A percentile compares a stretch with the other conserved stretches of the same genome.
Evolutionary conservation across 345 rosid genomes (phyloP).

Genomic region (Murraya koenigii): DNA sequence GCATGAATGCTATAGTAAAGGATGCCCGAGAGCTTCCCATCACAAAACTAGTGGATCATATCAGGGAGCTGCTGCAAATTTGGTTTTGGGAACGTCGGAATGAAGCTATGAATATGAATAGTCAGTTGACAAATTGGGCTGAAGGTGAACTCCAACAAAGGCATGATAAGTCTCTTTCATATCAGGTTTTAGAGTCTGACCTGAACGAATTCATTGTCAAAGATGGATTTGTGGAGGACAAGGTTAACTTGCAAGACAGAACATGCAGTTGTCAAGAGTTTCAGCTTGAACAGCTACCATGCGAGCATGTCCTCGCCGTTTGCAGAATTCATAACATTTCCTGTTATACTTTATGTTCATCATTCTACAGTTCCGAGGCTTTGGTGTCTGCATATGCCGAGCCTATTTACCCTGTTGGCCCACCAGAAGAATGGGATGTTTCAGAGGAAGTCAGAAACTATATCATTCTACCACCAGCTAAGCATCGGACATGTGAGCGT

Average conservation of each 20-base stretch:
- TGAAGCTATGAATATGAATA: slow-evolving; percentile 2
- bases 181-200: slow-evolving; percentile 3
- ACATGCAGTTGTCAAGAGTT: background rate
- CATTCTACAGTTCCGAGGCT: background rate
- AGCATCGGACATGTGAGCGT: background rate
- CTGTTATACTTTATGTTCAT: slow-evolving; percentile 1
- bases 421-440: background rate
- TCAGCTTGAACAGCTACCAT: slow-evolving; percentile 3
- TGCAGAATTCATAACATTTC: background rate
- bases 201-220: background rate
- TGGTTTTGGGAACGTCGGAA: slow-evolving; percentile 7
- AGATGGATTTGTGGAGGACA: background rate
- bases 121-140: slow-evolving; percentile 8
- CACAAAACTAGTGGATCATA: slow-evolving; percentile 1
- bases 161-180: background rate
- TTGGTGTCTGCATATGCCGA: slow-evolving; percentile 1
- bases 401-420: background rate
- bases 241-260: background rate
- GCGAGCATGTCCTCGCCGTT: background rate
- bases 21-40: slow-evolving; percentile 4
- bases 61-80: background rate
- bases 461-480: background rate
- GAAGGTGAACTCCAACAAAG: slow-evolving; percentile 7
- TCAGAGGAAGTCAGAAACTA: background rate
- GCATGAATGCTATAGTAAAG: background rate